A percentile compares a stretch with the other conserved stretches of the same genome.
Evolutionary conservation across 2,329 filamentous ascomycete species (phyloP).

Genomic region (Graphilbum ipis-grandicollis): DNA sequence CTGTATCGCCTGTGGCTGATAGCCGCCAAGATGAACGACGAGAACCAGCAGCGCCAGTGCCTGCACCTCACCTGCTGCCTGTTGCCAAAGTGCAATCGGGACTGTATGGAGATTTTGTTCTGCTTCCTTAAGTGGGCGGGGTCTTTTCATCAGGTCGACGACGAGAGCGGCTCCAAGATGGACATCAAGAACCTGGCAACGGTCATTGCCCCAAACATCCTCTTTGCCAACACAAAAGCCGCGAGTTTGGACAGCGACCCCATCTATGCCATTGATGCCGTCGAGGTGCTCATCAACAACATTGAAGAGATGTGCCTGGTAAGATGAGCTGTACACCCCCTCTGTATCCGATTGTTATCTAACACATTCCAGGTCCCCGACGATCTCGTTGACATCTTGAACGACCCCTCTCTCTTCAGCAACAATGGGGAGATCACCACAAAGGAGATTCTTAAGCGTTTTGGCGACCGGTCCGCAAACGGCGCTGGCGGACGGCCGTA

Average conservation of each 20-base stretch:
- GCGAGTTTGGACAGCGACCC: constrained; percentile 66
- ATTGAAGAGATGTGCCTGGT: constrained; percentile 98
- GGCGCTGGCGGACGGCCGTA: constrained; percentile 37
- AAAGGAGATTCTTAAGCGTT: constrained; percentile 90
- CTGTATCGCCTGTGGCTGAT: constrained; percentile 81
- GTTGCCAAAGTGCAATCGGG: constrained; percentile 78
- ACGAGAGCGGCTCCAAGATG: constrained; percentile 97
- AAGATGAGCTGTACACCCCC: constrained; percentile 23
- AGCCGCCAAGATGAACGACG: constrained; percentile 72
- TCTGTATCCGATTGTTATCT: constrained; percentile 11
- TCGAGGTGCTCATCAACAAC: constrained; percentile 76
- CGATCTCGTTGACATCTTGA: constrained; percentile 72
- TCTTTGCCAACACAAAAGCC: constrained; percentile 53
- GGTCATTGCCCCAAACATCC: constrained; percentile 90
- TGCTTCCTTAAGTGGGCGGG: constrained; percentile 95
- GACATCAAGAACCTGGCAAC: constrained; percentile 94
- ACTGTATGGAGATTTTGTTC: constrained; percentile 89
- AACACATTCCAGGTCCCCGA: constrained; percentile 57
- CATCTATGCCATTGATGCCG: constrained; percentile 83
- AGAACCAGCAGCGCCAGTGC: constrained; percentile 65
- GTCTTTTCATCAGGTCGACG: constrained; percentile 92
- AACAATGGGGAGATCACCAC: constrained; percentile 77
- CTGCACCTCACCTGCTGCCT: constrained; percentile 85
- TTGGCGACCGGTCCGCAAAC: constrained; percentile 50
- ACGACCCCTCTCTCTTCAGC: constrained; percentile 67